phyloP scores from a whole-genome alignment of 495 filamentous ascomycete genomes.

The Penicillium lividum region DNA sequence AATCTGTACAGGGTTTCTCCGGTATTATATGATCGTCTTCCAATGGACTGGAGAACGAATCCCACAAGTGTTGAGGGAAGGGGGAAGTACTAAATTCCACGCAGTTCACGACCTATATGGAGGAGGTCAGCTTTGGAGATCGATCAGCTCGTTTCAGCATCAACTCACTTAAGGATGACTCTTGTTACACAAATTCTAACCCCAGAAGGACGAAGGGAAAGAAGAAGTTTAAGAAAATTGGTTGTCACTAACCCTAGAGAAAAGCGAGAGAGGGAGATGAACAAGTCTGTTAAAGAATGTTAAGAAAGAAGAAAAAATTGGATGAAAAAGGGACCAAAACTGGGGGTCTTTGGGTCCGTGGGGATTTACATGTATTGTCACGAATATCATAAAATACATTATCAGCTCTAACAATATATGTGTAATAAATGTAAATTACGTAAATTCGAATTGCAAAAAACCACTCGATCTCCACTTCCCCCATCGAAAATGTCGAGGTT shows the following conservation, averaged over 20 bases:
- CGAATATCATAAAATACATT: not conserved
- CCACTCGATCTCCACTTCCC: not conserved
- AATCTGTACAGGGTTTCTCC: not conserved
- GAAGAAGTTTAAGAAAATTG: not conserved
- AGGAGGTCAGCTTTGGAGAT: not conserved
- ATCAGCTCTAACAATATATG: not conserved
- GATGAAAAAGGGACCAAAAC: constrained; percentile 2
- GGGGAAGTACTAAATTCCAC: not conserved
- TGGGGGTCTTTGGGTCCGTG: constrained; percentile 1
- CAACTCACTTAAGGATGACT: not conserved
- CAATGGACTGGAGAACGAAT: not conserved
- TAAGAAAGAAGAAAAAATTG: not conserved
- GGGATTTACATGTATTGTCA: not conserved
- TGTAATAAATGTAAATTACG: not conserved
- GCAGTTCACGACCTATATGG: not conserved
- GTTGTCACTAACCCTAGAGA: not conserved
- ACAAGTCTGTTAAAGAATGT: not conserved
- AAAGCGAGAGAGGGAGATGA: not conserved
- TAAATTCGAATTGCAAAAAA: not conserved
- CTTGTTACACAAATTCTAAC: not conserved
- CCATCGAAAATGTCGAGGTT: not conserved
- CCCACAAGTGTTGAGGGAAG: not conserved
- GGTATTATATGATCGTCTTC: not conserved
- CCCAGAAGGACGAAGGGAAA: not conserved
- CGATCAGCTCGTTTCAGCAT: not conserved